These are phyloP conservation scores for Colletotrichum eremochloae DNA, from an alignment of 2,329 filamentous ascomycete species.

Conservation along the genomic window DNA sequence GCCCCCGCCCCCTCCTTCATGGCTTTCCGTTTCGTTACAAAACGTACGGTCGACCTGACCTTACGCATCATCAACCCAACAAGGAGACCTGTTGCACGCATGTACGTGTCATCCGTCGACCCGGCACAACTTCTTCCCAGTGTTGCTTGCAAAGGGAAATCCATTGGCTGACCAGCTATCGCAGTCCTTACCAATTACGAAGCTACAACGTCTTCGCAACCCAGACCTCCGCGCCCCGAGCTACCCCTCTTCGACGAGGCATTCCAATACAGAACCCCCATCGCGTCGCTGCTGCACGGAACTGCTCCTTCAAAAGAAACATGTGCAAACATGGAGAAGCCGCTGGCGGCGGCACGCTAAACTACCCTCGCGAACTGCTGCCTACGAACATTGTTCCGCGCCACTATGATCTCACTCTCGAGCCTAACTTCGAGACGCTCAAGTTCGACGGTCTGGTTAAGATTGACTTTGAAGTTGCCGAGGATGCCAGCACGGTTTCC, in stretches of 20 bases:
- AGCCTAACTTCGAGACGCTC: constrained; percentile 90
- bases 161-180: neutral
- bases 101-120: constrained; percentile 12
- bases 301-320: constrained; percentile 42
- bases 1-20: constrained; percentile 36
- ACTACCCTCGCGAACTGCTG: constrained; percentile 78
- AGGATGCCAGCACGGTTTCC: constrained; percentile 87
- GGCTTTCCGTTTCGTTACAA: constrained; percentile 36
- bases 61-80: constrained; percentile 33
- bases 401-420: constrained; percentile 92
- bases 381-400: constrained; percentile 92
- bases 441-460: constrained; percentile 87
- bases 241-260: constrained; percentile 30
- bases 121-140: no score
- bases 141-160: neutral
- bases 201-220: constrained; percentile 19
- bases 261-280: constrained; percentile 36
- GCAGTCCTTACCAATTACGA: constrained; percentile 32
- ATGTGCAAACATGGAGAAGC: constrained; percentile 42
- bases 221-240: constrained; percentile 23
- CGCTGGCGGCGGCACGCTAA: constrained; percentile 35
- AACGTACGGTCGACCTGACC: constrained; percentile 31
- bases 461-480: constrained; percentile 88
- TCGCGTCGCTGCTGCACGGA: constrained; percentile 33
- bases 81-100: constrained; percentile 30